Base-by-base conservation (phyloP, 177 flowering plant genomes). In the Telopea speciosissima region DNA sequence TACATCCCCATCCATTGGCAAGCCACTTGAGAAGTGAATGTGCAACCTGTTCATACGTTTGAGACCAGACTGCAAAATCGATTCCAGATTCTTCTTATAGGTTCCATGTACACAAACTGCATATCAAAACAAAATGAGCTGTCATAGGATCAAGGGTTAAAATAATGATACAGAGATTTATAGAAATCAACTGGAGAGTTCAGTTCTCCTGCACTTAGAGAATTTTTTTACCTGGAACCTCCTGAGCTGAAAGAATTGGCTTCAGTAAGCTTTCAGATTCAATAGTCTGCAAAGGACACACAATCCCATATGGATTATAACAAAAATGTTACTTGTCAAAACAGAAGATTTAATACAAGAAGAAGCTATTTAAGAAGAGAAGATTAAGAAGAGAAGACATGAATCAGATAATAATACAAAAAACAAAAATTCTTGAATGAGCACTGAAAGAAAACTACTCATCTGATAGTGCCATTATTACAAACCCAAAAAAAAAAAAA, bases 101-200 rank as follows among this genome's bases (percentile, higher is more conserved):
- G 97, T 92, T 68, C 97, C 99, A 81, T 91, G 97, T n/a, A 92
- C 89, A 78, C 97, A 95, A 9, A 90, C 99, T 94, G 86, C 79
- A 78, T 21, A 74, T 66, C 66, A 66, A 49, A 19, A 9, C 31
- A 44, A 24, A 66, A 33, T 40, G 40, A 61, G 25, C 17, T 63
- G 12, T 62, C 31, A 65, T 9, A 4, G 56, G 63, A 26, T 45
- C 10, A 59, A 16, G 25, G 22, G 24, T 5, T 19, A 16, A 24
- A 42, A 1, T 42, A 8, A 56, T 0, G n/a, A 70, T 70, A 9
- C 66, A 66, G 40, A 70, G 42, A 4, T 22, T 23, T 8, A 63
- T 16, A 25, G 31, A 21, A 4, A 8, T 36, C 62, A 16, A 45
- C 56, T 0, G 19, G 7, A 66, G n/a, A 60, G 33, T 54, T 9